Base-by-base conservation (phyloP, 2,329 filamentous ascomycete species). In the Cercospora sesami region DNA sequence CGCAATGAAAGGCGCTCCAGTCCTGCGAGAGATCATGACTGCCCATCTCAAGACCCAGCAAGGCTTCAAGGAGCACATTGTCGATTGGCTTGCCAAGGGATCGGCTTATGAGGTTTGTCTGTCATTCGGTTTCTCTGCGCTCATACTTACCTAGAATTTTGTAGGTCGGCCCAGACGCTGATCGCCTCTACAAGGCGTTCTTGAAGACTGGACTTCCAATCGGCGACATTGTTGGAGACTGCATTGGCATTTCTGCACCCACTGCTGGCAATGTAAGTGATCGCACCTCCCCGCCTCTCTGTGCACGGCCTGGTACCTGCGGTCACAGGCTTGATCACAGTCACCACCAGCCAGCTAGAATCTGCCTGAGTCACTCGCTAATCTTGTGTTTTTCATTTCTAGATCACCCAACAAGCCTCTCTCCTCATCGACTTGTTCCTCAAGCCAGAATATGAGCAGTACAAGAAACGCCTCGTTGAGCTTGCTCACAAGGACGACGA, bases 401-500 rank as follows among this genome's bases (percentile, higher is more conserved):
- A 53, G 48, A 74, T 86, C 39, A 86, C 84, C 1, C 84, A 86
- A 68, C 84, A 86, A 74, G 83, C 83, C 14, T 84, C 83, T 2
- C 77, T 86, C 9, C 79, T 86, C 39, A 84, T 86, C 68, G 84
- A 86, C 63, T 75, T 86, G 12, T 86, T 79, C 76, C 81, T 86
- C n/a, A 81, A 77, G 65, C 78, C 80, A 2, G 83, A 79, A 5
- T 86, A 86, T 68, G 82, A 84, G 68, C 66, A 80, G 60, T 85
- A 85, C 78, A 86, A 85, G 73, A 77, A 78, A 1, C 83, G 84
- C 33, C 84, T 86, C 66, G 74, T 85, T 23, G 79, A 84, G 72
- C 80, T 86, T 18, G 80, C 84, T 1, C 79, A 84, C 67, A 79
- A 78, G 70, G 79, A 83, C 53, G 78, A 81, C 5, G 75, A 76